phyloP scores from a whole-genome alignment of 1,139 yeast species.

The Waltiozyma solani region DNA sequence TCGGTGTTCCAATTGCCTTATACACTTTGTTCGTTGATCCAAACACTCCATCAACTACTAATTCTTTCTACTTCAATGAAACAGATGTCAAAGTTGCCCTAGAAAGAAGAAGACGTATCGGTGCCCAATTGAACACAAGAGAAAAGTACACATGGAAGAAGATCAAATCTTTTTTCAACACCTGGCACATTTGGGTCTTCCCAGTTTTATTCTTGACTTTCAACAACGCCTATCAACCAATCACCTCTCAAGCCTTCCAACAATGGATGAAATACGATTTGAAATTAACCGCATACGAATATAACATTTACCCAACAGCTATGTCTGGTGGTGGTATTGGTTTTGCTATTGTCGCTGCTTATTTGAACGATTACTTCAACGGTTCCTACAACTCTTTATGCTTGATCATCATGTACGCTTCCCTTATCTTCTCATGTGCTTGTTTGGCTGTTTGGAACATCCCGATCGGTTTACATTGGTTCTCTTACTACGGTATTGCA shows the following conservation, averaged over 20 bases:
- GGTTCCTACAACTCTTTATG: constrained; percentile 4
- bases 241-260: constrained; percentile 31
- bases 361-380: constrained; percentile 8
- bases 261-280: constrained; percentile 41
- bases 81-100: constrained; percentile 11
- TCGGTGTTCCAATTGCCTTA: constrained; percentile 38
- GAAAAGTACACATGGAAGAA: constrained; percentile 31
- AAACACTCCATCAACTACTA: constrained; percentile 15
- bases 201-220: constrained; percentile 40
- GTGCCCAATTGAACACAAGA: constrained; percentile 37
- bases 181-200: constrained; percentile 41
- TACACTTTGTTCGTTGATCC: constrained; percentile 16
- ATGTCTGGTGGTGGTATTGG: constrained; percentile 14
- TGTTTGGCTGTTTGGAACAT: constrained; percentile 10
- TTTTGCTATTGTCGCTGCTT: constrained; percentile 7
- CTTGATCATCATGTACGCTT: constrained; percentile 6
- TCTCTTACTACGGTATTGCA: constrained; percentile 10
- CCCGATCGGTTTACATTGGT: constrained; percentile 14
- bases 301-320: constrained; percentile 13
- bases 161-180: constrained; percentile 31
- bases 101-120: constrained; percentile 29
- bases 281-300: constrained; percentile 18
- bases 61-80: constrained; percentile 10
- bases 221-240: constrained; percentile 30
- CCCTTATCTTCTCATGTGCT: constrained; percentile 7